phyloP scores from a whole-genome alignment of 169 alveolate species.

The Cryptosporidium andersoni region DNA sequence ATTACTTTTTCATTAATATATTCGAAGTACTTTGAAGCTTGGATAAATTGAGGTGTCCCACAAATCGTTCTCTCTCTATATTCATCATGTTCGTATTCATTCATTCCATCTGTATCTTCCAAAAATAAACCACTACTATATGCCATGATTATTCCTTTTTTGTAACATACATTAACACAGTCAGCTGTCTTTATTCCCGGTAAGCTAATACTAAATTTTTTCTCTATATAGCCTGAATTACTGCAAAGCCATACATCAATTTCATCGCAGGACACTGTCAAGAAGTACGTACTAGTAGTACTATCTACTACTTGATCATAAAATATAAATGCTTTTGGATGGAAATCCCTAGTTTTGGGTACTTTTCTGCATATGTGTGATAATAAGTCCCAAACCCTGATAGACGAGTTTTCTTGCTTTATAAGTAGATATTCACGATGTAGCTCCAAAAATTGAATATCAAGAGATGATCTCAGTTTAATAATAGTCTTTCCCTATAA shows the following conservation, averaged over 20 bases:
- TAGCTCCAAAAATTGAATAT: slow-evolving; percentile 60
- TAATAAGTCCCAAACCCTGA: slow-evolving; percentile 61
- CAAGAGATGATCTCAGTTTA: slow-evolving; percentile 62
- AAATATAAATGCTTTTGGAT: slow-evolving; percentile 69
- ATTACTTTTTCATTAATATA: background rate
- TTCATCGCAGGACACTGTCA: slow-evolving; percentile 61
- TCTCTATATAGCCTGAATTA: slow-evolving; percentile 54
- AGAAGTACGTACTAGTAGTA: slow-evolving; percentile 36
- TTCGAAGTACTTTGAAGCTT: slow-evolving; percentile 56
- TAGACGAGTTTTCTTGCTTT: slow-evolving; percentile 61
- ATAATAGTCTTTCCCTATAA: slow-evolving; percentile 45
- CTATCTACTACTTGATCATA: slow-evolving; percentile 59
- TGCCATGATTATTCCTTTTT: slow-evolving; percentile 61
- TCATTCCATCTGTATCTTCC: background rate
- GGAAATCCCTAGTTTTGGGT: slow-evolving; percentile 58
- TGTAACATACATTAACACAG: slow-evolving; percentile 65
- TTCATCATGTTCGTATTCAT: slow-evolving; percentile 9
- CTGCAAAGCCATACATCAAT: slow-evolving; percentile 60
- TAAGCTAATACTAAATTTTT: slow-evolving; percentile 33
- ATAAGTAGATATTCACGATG: slow-evolving; percentile 61
- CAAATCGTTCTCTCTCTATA: background rate
- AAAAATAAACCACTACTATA: slow-evolving; percentile 38
- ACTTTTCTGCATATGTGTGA: slow-evolving; percentile 36
- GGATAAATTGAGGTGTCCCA: slow-evolving; percentile 48
- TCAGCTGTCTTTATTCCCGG: slow-evolving; percentile 72